Evolutionary conservation across 305 asterid species (phyloP).

Genomic region (Fraxinus xanthoxyloides): DNA sequence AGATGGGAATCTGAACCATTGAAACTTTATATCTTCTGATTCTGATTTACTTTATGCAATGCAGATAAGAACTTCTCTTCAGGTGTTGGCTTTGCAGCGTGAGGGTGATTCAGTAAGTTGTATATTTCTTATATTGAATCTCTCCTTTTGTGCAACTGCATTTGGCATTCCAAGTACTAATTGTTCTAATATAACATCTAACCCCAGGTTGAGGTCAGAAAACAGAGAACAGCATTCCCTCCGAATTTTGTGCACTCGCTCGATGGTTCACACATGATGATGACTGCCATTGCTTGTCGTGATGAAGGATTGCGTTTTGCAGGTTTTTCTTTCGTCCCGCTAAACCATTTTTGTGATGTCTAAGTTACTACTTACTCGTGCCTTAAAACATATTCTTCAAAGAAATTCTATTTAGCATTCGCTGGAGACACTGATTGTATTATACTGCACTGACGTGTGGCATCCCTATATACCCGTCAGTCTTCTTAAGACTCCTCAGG

Average conservation of each 20-base stretch:
- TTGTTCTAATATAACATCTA: slow-evolving; percentile 6
- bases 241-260: slow-evolving; percentile 95
- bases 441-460: neutral
- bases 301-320: slow-evolving; percentile 85
- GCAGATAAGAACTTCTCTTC: slow-evolving; percentile 93
- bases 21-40: neutral
- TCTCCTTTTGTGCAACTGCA: slow-evolving; percentile 12
- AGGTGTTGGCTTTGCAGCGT: slow-evolving; percentile 80
- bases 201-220: slow-evolving; percentile 69
- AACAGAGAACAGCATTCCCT: slow-evolving; percentile 92
- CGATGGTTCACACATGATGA: slow-evolving; percentile 96
- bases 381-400: neutral
- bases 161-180: slow-evolving; percentile 14
- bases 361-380: neutral
- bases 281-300: slow-evolving; percentile 93
- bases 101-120: slow-evolving; percentile 64
- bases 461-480: neutral
- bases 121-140: neutral
- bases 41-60: slow-evolving; percentile 24
- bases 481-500: neutral
- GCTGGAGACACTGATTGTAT: neutral
- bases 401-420: neutral
- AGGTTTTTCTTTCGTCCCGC: slow-evolving; percentile 44
- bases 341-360: neutral
- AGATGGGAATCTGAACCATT: neutral